A percentile compares a stretch with the other conserved stretches of the same genome.
Evolutionary conservation across 2,329 filamentous ascomycete species (phyloP).

Genomic region (Ceratocystis huliohia): DNA sequence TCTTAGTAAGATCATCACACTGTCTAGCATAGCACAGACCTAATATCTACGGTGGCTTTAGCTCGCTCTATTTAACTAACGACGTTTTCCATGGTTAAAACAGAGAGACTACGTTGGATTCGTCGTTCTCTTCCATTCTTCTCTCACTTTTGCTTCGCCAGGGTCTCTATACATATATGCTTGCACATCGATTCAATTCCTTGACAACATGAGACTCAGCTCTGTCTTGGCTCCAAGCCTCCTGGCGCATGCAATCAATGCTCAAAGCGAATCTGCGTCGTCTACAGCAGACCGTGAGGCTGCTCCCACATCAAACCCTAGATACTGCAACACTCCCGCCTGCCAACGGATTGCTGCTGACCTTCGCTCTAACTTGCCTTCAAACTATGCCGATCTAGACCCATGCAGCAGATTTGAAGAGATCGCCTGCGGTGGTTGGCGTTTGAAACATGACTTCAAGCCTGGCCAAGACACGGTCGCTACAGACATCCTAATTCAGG

Average conservation of each 20-base stretch:
- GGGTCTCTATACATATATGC: too few species aligned
- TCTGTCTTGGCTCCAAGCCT: background rate
- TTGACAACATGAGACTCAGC: background rate
- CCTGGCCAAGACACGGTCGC: conserved; percentile 50
- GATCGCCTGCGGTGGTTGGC: conserved; percentile 55
- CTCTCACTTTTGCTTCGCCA: too few species aligned
- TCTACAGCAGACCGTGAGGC: too few species aligned
- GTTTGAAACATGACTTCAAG: conserved; percentile 49
- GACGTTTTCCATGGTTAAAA: too few species aligned
- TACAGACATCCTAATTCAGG: conserved; percentile 47
- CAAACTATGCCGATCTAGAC: conserved; percentile 47
- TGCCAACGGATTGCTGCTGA: conserved; percentile 28
- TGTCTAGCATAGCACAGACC: too few species aligned
- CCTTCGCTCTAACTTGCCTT: conserved; percentile 25
- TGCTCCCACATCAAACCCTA: background rate
- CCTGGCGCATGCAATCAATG: background rate
- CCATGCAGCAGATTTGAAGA: conserved; percentile 58
- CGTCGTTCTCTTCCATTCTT: too few species aligned
- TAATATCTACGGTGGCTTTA: too few species aligned
- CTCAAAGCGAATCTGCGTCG: background rate
- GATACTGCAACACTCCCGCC: conserved; percentile 24
- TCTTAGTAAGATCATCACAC: too few species aligned
- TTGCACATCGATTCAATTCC: too few species aligned
- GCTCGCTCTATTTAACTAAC: too few species aligned
- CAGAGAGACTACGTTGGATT: too few species aligned